A percentile compares a stretch with the other conserved stretches of the same genome.
Conservation (phyloP, 495 filamentous ascomycete genomes). For the Aspergillus avenaceus region DNA sequence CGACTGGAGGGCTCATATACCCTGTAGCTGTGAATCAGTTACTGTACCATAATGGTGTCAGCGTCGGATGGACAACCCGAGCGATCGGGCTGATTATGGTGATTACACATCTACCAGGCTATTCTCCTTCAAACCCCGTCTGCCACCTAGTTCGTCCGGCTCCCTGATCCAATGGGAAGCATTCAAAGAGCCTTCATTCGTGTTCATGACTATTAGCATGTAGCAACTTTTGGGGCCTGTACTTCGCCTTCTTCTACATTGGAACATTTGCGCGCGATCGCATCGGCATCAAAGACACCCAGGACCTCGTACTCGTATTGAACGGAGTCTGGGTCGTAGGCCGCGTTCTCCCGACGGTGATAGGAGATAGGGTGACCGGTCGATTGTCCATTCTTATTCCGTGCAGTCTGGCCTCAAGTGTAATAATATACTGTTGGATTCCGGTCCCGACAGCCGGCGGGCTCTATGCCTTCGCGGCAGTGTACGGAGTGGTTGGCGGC, state of each 20-base stretch:
- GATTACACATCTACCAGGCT: constrained; percentile 37
- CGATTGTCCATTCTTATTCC: constrained; percentile 51
- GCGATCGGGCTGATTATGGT: constrained; percentile 63
- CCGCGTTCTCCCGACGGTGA: constrained; percentile 51
- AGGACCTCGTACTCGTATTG: constrained; percentile 59
- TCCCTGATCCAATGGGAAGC: constrained; percentile 54
- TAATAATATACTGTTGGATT: constrained; percentile 54
- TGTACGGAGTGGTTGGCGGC: constrained; percentile 53
- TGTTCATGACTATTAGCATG: constrained; percentile 56
- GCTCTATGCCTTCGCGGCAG: constrained; percentile 53
- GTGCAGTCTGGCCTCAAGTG: constrained; percentile 32
- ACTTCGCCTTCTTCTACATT: constrained; percentile 68
- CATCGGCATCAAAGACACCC: constrained; percentile 42
- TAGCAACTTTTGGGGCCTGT: constrained; percentile 54
- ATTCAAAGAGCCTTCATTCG: constrained; percentile 56
- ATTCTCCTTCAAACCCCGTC: constrained; percentile 44
- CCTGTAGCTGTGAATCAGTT: constrained; percentile 59
- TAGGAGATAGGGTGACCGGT: constrained; percentile 54
- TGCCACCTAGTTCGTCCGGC: constrained; percentile 54
- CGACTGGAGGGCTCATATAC: constrained; percentile 66
- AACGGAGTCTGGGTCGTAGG: constrained; percentile 60
- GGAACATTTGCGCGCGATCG: constrained; percentile 47
- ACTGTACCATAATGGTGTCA: constrained; percentile 44
- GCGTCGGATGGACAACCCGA: constrained; percentile 70
- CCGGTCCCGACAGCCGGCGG: constrained; percentile 40